Conservation (phyloP, 2,329 filamentous ascomycete genomes). For the Cytospora chrysosperma region DNA sequence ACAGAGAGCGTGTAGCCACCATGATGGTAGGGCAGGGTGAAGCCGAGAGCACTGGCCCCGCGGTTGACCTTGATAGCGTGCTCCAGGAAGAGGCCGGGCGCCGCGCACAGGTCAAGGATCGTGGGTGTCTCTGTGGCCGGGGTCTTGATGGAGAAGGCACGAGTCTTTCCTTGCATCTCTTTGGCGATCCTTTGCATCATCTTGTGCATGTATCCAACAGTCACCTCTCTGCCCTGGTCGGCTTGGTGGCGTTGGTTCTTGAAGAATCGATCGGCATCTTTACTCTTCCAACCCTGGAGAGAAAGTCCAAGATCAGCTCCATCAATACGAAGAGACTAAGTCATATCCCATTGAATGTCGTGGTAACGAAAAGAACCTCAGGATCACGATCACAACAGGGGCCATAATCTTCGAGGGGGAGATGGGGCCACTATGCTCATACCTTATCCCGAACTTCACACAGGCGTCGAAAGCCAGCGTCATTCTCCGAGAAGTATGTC, state of each 20-base stretch:
- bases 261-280: not conserved
- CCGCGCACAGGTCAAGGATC: constrained; percentile 16
- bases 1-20: constrained; percentile 44
- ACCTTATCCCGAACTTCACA: not conserved
- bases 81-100: not conserved
- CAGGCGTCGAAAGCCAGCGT: not conserved
- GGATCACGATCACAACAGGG: not conserved
- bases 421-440: not conserved
- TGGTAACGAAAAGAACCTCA: not conserved
- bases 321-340: not conserved
- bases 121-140: not conserved
- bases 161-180: not conserved
- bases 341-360: not conserved
- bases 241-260: not conserved
- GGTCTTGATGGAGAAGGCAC: not conserved
- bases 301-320: not conserved
- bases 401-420: no score
- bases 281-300: constrained; percentile 7
- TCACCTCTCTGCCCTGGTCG: not conserved
- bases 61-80: not conserved
- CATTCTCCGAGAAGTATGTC: not conserved
- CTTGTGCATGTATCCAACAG: not conserved
- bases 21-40: constrained; percentile 40
- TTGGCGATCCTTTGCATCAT: constrained; percentile 4
- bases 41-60: constrained; percentile 27